Base-by-base conservation (phyloP, 495 filamentous ascomycete genomes). In the Podospora fimiseda region DNA sequence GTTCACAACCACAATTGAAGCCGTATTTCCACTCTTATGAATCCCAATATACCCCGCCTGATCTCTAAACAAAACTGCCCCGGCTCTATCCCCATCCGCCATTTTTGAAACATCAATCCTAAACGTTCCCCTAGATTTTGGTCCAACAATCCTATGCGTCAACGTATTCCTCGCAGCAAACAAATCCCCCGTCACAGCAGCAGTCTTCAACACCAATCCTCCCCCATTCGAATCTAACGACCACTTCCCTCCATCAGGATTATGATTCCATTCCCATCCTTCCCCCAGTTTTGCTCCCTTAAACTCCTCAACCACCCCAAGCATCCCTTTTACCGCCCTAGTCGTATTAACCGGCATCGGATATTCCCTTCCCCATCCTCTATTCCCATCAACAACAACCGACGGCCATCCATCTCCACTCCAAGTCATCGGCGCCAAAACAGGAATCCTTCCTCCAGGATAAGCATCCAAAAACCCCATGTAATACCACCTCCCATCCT, bases 191-290 rank as follows among this genome's bases (percentile, higher is more conserved):
- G 79, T 83, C 2, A 81, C 69, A 1, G 72, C 73, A 9, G 74
- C 76, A 1, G 79, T 77, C 15, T 55, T 52, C n/a, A 84, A 61
- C 2, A 63, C 67, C 6, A 84, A 47, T 1, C 68, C 66, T 2
- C 57, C 56, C 9, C 39, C 36, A 38, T 41, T 48, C 2, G 33
- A 46, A 1, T 43, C 54, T 42, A 63, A 40, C 20, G 24, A 7
- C 24, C 39, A 74, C 44, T 66, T 70, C 13, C 53, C 59, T 24
- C 62, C 62, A 36, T 82, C 76, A 0, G 80, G 80, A 50, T 82
- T 81, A 40, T 82, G 79, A 57, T 84, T 84, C 80, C 81, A 84
- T 56, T 84, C 80, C 79, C 79, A 82, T 23, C 71, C 62, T 0
- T 68, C 60, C 5, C 66, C 57, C 3, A 84, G 55, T 4, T 57